Evolutionary conservation across 441 rosid species (phyloP), one percentile per base, ranked within the genome.

Genomic region (Daphne laureola): DNA sequence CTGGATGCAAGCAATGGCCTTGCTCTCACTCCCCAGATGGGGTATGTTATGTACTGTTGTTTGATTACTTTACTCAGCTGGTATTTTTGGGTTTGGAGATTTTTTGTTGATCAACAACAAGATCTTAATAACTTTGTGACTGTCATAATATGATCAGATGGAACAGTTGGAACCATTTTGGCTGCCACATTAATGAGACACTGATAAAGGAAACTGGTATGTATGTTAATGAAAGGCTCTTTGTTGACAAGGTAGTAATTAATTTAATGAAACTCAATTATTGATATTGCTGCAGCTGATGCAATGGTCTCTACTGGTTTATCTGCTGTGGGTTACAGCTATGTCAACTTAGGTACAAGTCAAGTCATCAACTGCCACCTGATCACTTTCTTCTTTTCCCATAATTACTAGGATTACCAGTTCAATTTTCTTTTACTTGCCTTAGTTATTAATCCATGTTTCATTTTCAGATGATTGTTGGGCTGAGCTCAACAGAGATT

Each of bases 131-230:
- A 21, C 7, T 25, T 16, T 15, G 4, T 27, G 49, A 21, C 21
- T 17, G 3, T 45, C 14, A n/a, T 49, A n/a, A n/a, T 52, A n/a
- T 23, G 45, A 17, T 17, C 70, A 78, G 87, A 64, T 78, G 87
- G 87, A 81, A 81, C 51, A 81, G 78, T 46, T 81, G 84, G 82
- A 81, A 81, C 58, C 87, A 62, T 58, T 81, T 78, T 46, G 40
- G 53, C 0, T 81, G 87, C 17, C 0, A 76, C 18, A 74, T 81
- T 48, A 63, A 78, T 13, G 87, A 81, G 65, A 66, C 59, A 14
- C 47, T 81, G 65, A 78, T 78, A 53, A 76, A 57, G 60, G 49
- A 74, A 60, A 81, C 80, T 21, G 83, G 87, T 75, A 52, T 49
- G 38, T 31, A 7, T 45, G 17, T 26, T 3, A 31, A 14, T 12